Conservation (phyloP, 1,284 basidiomycete species). For the Trametes sp. region DNA sequence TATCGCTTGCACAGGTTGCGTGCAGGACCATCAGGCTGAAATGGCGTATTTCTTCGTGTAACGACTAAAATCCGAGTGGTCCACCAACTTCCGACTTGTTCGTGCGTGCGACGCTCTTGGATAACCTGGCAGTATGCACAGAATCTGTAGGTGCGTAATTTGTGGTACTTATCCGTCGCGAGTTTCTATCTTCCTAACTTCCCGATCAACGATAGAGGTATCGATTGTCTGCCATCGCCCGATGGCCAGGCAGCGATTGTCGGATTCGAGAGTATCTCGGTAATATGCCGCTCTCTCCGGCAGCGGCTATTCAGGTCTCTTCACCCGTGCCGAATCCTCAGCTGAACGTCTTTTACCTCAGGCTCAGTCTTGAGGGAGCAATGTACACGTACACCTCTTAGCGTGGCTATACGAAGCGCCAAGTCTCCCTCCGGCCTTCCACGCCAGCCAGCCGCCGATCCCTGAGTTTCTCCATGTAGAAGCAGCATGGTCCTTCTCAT, state of each 20-base stretch:
- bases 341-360: constrained; percentile 5
- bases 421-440: neutral
- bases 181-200: neutral
- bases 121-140: too few species aligned
- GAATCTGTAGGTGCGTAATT: neutral
- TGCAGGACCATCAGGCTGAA: too few species aligned
- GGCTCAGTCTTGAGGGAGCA: neutral
- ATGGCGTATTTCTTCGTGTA: too few species aligned
- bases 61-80: too few species aligned
- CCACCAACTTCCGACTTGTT: too few species aligned
- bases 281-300: neutral
- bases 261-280: neutral
- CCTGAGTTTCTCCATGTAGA: constrained; percentile 10
- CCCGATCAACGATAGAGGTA: neutral
- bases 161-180: neutral
- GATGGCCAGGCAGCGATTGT: neutral
- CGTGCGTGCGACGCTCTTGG: too few species aligned
- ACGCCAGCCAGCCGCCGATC: constrained; percentile 8
- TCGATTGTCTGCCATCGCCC: neutral
- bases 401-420: neutral
- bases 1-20: too few species aligned
- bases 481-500: neutral
- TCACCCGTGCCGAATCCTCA: constrained; percentile 5
- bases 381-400: neutral
- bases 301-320: neutral